Percentiles rank a stretch among this genome's conserved stretches.
These are phyloP conservation scores for Coemansia sp. DNA, from an alignment of 192 early-diverging fungal species.

Conservation along the genomic window DNA sequence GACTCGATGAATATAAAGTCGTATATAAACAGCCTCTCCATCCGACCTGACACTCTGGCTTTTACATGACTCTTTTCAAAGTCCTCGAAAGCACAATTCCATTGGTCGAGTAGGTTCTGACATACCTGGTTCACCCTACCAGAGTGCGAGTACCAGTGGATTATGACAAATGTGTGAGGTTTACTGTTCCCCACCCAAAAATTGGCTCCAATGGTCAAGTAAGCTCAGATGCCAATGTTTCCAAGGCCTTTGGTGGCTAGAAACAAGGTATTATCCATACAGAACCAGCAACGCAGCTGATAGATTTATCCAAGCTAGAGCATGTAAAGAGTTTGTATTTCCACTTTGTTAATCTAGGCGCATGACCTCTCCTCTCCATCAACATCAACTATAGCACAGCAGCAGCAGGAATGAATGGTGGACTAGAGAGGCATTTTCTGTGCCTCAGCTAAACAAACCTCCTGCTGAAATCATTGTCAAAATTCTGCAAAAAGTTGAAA, in stretches of 20 bases:
- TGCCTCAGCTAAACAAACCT: no score
- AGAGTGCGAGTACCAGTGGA: neutral
- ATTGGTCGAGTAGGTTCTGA: conserved; percentile 56
- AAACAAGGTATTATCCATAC: no score
- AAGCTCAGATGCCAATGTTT: no score
- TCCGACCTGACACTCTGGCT: conserved; percentile 15
- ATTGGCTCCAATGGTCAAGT: no score
- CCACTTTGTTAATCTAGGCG: conserved; percentile 63
- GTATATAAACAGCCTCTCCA: no score
- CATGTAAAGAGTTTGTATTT: conserved; percentile 62
- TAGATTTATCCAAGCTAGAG: conserved; percentile 57
- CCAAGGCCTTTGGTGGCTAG: no score
- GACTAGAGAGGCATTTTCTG: neutral
- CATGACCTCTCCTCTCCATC: conserved; percentile 47
- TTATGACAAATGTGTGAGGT: neutral
- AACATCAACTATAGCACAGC: conserved; percentile 59
- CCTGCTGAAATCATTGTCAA: neutral
- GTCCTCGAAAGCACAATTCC: conserved; percentile 56
- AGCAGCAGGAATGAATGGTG: conserved; percentile 58
- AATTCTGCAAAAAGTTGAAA: neutral
- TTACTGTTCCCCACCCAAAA: conserved; percentile 4
- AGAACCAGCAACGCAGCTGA: conserved; percentile 57
- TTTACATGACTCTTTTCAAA: conserved; percentile 50
- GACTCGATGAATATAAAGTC: no score
- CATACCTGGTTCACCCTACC: conserved; percentile 4